Evolutionary conservation across 176 grass and related monocot species (phyloP), one percentile per base, ranked within the genome.

Genomic region (Miscanthus lutarioriparius): DNA sequence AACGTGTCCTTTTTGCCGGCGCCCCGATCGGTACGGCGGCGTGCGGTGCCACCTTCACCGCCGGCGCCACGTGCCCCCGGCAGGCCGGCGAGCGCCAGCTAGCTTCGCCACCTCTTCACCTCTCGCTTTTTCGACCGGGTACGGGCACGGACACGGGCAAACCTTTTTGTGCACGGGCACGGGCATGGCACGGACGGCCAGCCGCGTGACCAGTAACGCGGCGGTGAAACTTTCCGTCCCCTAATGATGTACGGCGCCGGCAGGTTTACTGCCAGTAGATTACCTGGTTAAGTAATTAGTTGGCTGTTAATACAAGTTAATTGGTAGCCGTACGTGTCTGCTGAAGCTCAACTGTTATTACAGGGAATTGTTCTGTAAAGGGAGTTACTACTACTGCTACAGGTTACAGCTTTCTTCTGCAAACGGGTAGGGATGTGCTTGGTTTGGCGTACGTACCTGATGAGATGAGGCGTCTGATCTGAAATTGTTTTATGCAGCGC

Each of bases 11-110:
- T 80, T 47, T 47, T 22, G 19, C 35, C 32, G 72, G 45, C 58
- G 28, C 35, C 3, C 7, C 56, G 56, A 65, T 67, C 85, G 58
- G 82, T 89, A 80, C 82, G 82, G 87, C 62, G 48, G 62, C 70
- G 82, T 85, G 82, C 54, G 54, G 22, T n/a, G 53, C 54, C 47
- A 19, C 47, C 51, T 19, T 20, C 22, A 61, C 56, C 56, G 56
- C 38, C 87, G 11, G 0, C 62, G 59, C 37, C 76, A 85, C 87
- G 77, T 80, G 82, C 51, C 22, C 14, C 12, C 11, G 58, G n/a
- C 49, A 26, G 64, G 28, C 79, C 47, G 67, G 65, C 79, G 47
- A 81, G 45, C 79, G 19, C 45, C 78, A 35, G 63, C 28, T 37
- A 10, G 10, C 63, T 16, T 49, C 30, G 45, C 19, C 32, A 23